Evolutionary conservation across 495 filamentous ascomycete genomes (phyloP).

Genomic region (Tuber indicum): DNA sequence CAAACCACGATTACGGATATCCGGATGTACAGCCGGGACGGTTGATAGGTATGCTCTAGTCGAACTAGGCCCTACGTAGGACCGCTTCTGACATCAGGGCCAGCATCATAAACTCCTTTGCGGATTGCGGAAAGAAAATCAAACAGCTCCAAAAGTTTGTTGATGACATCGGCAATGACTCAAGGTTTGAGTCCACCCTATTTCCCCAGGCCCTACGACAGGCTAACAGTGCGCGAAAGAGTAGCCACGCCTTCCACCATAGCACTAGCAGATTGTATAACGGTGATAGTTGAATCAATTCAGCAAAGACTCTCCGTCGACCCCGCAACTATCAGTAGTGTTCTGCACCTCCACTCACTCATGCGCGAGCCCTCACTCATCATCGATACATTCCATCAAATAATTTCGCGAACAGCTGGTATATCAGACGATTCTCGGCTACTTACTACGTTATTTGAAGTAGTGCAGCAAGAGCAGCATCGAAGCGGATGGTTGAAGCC

Average conservation of each 20-base stretch:
- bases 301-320: conserved; percentile 52
- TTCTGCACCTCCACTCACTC: conserved; percentile 63
- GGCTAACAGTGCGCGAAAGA: conserved; percentile 24
- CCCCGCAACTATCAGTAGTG: conserved; percentile 45
- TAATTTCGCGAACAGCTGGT: conserved; percentile 53
- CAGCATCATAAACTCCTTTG: conserved; percentile 51
- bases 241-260: conserved; percentile 50
- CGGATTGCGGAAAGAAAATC: conserved; percentile 55
- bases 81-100: not conserved
- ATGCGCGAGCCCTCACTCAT: conserved; percentile 60
- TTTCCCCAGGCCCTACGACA: not conserved
- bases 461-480: conserved; percentile 59
- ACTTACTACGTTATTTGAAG: conserved; percentile 60
- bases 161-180: conserved; percentile 44
- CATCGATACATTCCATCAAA: conserved; percentile 54
- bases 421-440: conserved; percentile 60
- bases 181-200: conserved; percentile 13
- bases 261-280: conserved; percentile 57
- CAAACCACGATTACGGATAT: conserved; percentile 54
- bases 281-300: conserved; percentile 51
- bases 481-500: conserved; percentile 55
- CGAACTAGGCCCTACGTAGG: conserved; percentile 25
- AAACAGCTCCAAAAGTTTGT: conserved; percentile 53
- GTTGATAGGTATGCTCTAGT: conserved; percentile 45
- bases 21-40: conserved; percentile 58